Evolutionary conservation across 2,329 filamentous ascomycete species (phyloP), one percentile per base, ranked within the genome.

Genomic region (Arthrinium puccinioides): DNA sequence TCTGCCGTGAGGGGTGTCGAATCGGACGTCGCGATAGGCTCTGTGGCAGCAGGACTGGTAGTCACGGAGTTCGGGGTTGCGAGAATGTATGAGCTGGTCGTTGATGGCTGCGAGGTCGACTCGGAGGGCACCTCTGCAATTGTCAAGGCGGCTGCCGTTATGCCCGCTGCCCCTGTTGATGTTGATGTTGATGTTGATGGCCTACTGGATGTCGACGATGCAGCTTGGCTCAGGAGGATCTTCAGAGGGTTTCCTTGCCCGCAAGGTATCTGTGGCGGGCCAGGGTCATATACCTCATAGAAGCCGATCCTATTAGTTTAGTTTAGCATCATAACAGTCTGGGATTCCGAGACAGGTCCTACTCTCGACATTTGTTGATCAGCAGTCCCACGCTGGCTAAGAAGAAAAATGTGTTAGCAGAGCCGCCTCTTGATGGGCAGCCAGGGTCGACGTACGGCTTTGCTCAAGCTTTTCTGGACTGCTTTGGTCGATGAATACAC

Each of bases 351-450:
- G 15, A 24, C 20, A 24, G 27, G 4, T 45, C 63, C 55, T 56
- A 75, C 72, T 65, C 66, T 48, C 68, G 60, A 39, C 72, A 76
- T 38, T 57, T 54, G 46, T 66, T 70, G 54, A 74, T 71, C 40
- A 75, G 57, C 49, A 60, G 58, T 45, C 72, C 67, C 36, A 74
- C 65, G 46, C 63, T 72, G 32, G 71, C 72, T 76, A 36, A 7
- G 36, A 21, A 25, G 11, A 21, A n/a, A n/a, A n/a, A n/a, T n/a
- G 4, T 4, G 9, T 18, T 19, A 24, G 24, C 15, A 36, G 31
- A 23, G 8, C 18, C 6, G 4, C 18, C 23, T 4, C 11, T 7
- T 7, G 7, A 16, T 24, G 11, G 9, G 14, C 13, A 4, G 21
- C 21, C n/a, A 24, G 21, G 5, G 15, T 9, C 34, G 20, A 65